Base-by-base conservation (phyloP, 257 asterid genomes). In the Plantago major region DNA sequence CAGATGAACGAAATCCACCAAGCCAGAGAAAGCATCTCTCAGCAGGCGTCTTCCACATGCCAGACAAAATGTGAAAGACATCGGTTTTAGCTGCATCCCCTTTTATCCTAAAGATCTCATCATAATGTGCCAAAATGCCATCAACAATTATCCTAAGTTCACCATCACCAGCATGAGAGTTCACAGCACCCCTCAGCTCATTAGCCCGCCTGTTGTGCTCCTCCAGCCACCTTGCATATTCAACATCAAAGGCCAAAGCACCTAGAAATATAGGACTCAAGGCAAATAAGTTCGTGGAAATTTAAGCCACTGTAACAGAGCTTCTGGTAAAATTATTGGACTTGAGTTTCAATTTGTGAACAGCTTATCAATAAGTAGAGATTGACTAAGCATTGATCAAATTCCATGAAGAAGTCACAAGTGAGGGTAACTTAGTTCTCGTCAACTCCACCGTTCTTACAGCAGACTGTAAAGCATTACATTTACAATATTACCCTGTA, bases 11-110 rank as follows among this genome's bases (percentile, higher is more conserved):
- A 77, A 88, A 91, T 50, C 98, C 96, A 67, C 98, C 98, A 16
- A 91, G 95, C 98, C 98, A 88, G 57, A 88, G 81, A 73, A 91
- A 91, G 76, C 98, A 91, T 68, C 98, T 79, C 70, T 91, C 98
- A 38, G 98, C 95, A 30, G 98, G 96, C 13, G 98, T 91, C 70
- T 84, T 86, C 98, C 98, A 91, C 96, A 88, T 91, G 75, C 98
- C 98, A 1, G 98, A 88, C 73, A 91, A 74, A 56, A 91, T 86
- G 79, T 91, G 98, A 63, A 91, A 91, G 76, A 91, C 96, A 3
- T 91, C 98, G 16, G 94, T 73, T 73, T 89, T 92, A 11, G 99
- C 97, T 38, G 97, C 99, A 26, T 86, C 97, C 12, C 88, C 95
- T 73, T 92, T 92, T 73, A 92, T 84, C 85, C 86, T 83, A 74